Conservation (phyloP, 2,329 filamentous ascomycete species). For the Ascochyta viciae-villosae region DNA sequence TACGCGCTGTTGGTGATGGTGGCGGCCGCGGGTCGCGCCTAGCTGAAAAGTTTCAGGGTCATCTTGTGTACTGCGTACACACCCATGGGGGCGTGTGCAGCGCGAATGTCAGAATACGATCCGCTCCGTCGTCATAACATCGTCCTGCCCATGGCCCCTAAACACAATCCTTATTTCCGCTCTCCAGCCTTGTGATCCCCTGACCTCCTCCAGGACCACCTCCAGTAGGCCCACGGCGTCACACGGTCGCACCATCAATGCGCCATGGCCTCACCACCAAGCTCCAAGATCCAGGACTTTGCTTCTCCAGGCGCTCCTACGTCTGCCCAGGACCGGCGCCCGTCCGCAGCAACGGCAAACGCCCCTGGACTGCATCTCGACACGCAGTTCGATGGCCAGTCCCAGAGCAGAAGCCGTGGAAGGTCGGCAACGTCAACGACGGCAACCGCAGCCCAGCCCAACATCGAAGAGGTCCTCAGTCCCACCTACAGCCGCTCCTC, state of each 20-base stretch:
- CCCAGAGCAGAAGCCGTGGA: constrained; percentile 26
- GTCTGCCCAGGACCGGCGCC: constrained; percentile 12
- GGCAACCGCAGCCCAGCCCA: constrained; percentile 34
- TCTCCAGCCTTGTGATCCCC: not conserved
- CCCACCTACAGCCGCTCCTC: constrained; percentile 39
- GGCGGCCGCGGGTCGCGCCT: constrained; percentile 3
- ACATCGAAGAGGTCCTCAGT: constrained; percentile 36
- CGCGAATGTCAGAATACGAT: not conserved
- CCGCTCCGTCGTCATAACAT: constrained; percentile 1
- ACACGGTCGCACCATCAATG: not conserved
- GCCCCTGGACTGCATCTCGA: constrained; percentile 32
- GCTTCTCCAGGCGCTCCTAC: constrained; percentile 30
- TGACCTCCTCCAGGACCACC: too few species aligned
- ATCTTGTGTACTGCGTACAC: constrained; percentile 3
- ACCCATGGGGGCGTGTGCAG: constrained; percentile 2
- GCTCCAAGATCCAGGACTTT: constrained; percentile 44
- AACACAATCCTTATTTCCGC: constrained; percentile 1
- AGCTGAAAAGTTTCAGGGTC: constrained; percentile 7
- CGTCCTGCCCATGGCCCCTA: constrained; percentile 9
- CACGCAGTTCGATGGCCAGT: constrained; percentile 32
- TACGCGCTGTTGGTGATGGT: not conserved
- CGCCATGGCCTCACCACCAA: constrained; percentile 37
- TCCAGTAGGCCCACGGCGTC: not conserved
- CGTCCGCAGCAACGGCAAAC: constrained; percentile 6
- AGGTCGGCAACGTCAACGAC: constrained; percentile 36